Evolutionary conservation across 2,329 filamentous ascomycete species (phyloP).

Genomic region (Trichophyton verrucosum): DNA sequence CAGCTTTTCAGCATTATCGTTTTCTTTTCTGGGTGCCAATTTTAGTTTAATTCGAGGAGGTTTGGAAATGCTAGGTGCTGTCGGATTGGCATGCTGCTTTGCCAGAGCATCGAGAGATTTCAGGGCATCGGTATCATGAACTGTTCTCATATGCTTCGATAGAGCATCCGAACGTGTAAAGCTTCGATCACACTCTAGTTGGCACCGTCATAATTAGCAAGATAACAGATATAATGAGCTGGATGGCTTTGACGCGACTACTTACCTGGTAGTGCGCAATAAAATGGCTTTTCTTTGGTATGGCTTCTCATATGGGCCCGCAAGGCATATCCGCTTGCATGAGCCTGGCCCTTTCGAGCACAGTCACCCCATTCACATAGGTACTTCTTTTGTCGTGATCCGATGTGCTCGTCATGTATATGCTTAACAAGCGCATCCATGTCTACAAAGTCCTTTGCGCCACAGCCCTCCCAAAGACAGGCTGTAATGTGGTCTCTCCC

Average conservation of each 20-base stretch:
- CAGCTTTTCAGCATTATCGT: conserved; percentile 15
- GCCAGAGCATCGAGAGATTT: conserved; percentile 48
- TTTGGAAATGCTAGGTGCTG: conserved; percentile 21
- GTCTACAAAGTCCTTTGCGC: conserved; percentile 57
- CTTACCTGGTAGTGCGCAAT: conserved; percentile 81
- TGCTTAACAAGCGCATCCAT: conserved; percentile 75
- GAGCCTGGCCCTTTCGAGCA: conserved; percentile 71
- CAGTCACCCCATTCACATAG: conserved; percentile 97
- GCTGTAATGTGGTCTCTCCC: conserved; percentile 61
- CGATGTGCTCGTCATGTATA: conserved; percentile 87
- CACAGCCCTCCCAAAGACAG: conserved; percentile 67
- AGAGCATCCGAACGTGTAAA: conserved; percentile 93
- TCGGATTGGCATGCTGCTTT: conserved; percentile 26
- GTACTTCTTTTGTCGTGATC: conserved; percentile 87
- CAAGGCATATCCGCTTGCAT: conserved; percentile 89
- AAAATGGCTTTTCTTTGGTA: conserved; percentile 95
- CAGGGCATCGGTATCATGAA: conserved; percentile 90
- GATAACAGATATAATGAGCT: neutral
- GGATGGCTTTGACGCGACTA: neutral
- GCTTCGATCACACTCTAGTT: conserved; percentile 81
- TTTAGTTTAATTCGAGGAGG: conserved; percentile 33
- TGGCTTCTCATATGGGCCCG: conserved; percentile 97
- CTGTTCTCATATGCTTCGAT: conserved; percentile 96
- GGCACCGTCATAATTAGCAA: neutral
- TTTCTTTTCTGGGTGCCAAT: conserved; percentile 25